Evolutionary conservation across 441 rosid genomes (phyloP), one percentile per base, ranked within the genome.

Genomic region (Dalechampia spathulata): DNA sequence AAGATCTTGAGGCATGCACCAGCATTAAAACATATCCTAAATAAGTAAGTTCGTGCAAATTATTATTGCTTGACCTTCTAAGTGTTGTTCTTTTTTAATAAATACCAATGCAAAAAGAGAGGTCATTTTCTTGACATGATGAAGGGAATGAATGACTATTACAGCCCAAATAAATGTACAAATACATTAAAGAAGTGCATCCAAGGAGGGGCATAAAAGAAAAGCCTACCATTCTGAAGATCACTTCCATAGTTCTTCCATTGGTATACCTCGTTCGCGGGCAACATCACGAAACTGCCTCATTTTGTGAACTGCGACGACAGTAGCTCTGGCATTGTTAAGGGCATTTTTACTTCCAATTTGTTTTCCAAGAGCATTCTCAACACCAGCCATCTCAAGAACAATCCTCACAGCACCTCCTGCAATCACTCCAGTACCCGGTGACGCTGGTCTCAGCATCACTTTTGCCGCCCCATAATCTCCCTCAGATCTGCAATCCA

Each of bases 391-490:
- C 98, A 92, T 75, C 75, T 92, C 98, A 1, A 92, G 76, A 63
- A 88, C 96, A 11, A 84, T 83, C 69, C 94, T 79, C 56, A 92
- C 98, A 26, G 95, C 83, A 64, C 95, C 96, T 63, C 96, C 96
- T 1, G 98, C 98, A 73, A 84, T 84, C 62, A 92, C 95, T 61
- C 98, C 98, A 0, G 96, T 84, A 65, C 98, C 98, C 20, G 95
- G 98, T 28, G 94, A 77, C 45, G 96, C 96, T 11, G 98, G 98
- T 76, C 96, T 85, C 49, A 88, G 91, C 96, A 92, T 92, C 82
- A 92, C 98, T 68, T 71, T 80, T 0, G 98, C 96, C 42, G 95
- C 98, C 64, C 96, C 98, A 44, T 59, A 86, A 45, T 84, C 85
- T 15, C 96, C 98, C 1, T 86, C 94, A 30, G 96, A 66, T 67